Percentiles rank a stretch among this genome's conserved stretches.
phyloP scores from a whole-genome alignment of 208 protist species.

The Leishmania tropica region DNA sequence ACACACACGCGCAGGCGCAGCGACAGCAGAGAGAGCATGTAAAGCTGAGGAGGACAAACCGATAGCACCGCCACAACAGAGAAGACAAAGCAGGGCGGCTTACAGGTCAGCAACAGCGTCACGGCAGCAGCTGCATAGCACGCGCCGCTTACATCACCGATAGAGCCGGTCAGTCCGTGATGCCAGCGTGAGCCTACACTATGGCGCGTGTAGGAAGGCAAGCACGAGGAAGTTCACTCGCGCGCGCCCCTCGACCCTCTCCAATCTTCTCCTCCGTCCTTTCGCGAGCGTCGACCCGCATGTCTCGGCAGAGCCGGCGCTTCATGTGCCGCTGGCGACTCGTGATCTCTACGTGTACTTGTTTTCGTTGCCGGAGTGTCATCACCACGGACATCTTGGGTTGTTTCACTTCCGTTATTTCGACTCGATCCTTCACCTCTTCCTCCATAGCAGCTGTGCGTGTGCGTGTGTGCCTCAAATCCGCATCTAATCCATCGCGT shows the following conservation, averaged over 20 bases:
- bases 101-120: background rate
- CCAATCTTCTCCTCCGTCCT: background rate
- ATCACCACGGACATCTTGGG: too few relatives aligned
- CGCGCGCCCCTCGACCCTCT: background rate
- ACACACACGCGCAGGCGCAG: background rate
- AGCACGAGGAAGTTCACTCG: background rate
- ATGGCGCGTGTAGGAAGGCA: background rate
- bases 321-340: background rate
- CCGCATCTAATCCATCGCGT: conserved; percentile 45
- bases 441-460: background rate
- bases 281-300: background rate
- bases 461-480: background rate
- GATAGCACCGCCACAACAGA: background rate
- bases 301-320: background rate
- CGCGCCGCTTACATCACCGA: background rate
- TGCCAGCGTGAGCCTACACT: background rate
- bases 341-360: background rate
- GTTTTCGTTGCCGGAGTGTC: background rate
- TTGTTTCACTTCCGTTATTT: background rate
- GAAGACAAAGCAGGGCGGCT: background rate
- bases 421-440: background rate
- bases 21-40: background rate
- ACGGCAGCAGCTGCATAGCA: background rate
- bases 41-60: background rate
- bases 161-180: background rate